Conservation (phyloP, 106 monocot genomes). For the Posidonia australis region DNA sequence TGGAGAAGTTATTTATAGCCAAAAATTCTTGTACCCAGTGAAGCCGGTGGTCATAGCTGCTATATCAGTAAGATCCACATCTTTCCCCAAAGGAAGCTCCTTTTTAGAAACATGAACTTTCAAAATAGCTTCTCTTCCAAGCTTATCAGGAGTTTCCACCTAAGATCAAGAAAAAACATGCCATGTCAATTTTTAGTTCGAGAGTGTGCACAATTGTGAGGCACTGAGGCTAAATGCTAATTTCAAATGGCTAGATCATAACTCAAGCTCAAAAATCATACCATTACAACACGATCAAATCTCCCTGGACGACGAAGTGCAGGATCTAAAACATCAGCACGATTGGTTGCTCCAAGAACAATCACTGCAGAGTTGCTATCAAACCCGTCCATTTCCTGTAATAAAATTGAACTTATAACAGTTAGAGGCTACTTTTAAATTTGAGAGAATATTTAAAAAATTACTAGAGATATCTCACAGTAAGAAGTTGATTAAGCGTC, state of each 20-base stretch:
- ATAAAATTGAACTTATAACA: background rate
- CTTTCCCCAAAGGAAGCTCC: slow-evolving; percentile 74
- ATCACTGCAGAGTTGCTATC: slow-evolving; percentile 94
- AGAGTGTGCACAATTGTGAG: background rate
- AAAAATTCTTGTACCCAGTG: slow-evolving; percentile 60
- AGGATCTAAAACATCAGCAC: slow-evolving; percentile 93
- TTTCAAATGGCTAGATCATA: too few species aligned
- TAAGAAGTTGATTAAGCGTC: slow-evolving; percentile 94
- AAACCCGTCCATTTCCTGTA: slow-evolving; percentile 99
- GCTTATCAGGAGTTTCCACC: slow-evolving; percentile 94
- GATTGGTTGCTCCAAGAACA: slow-evolving; percentile 96
- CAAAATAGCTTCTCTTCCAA: slow-evolving; percentile 89
- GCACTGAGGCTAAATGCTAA: too few species aligned
- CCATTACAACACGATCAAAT: slow-evolving; percentile 99
- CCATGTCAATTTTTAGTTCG: background rate
- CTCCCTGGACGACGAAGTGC: slow-evolving; percentile 98
- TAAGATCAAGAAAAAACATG: slow-evolving; percentile 17
- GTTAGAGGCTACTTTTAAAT: background rate
- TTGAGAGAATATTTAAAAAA: background rate
- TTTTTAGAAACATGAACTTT: slow-evolving; percentile 81
- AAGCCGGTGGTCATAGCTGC: slow-evolving; percentile 97
- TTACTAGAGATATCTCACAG: slow-evolving; percentile 36
- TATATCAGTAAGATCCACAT: slow-evolving; percentile 78
- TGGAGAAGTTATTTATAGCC: background rate
- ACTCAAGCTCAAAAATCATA: slow-evolving; percentile 10